Evolutionary conservation across 2,329 filamentous ascomycete species (phyloP).

Genomic region (Fusarium luffae): DNA sequence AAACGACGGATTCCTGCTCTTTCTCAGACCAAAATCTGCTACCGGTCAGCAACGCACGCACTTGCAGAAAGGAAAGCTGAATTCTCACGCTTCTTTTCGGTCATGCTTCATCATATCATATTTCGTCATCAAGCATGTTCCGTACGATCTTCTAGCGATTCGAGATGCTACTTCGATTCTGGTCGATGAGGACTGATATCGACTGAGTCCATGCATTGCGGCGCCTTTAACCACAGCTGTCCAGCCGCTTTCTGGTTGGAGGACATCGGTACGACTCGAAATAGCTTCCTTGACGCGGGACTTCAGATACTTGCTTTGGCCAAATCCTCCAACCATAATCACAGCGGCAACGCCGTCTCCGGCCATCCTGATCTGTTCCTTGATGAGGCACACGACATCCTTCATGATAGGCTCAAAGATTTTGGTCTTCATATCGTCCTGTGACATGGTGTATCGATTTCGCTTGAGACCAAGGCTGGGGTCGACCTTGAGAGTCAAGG

Average conservation of each 20-base stretch:
- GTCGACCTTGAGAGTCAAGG: conserved; percentile 52
- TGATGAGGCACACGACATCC: conserved; percentile 56
- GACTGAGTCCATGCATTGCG: conserved; percentile 55
- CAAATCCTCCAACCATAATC: conserved; percentile 62
- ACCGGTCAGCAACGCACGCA: conserved; percentile 24
- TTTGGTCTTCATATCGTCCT: conserved; percentile 73
- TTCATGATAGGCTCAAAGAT: conserved; percentile 56
- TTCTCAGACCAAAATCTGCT: conserved; percentile 53
- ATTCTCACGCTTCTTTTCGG: conserved; percentile 51
- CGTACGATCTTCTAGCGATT: conserved; percentile 53
- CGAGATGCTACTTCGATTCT: conserved; percentile 50
- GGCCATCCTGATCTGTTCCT: conserved; percentile 54
- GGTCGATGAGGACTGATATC: conserved; percentile 45
- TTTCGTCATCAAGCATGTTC: conserved; percentile 51
- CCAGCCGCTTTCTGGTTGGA: conserved; percentile 63
- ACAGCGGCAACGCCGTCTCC: conserved; percentile 52
- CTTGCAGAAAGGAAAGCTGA: neutral
- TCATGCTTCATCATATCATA: conserved; percentile 53
- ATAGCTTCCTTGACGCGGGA: conserved; percentile 53
- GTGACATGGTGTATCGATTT: conserved; percentile 49
- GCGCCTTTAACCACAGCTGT: conserved; percentile 63
- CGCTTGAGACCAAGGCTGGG: conserved; percentile 49
- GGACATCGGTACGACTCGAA: conserved; percentile 52
- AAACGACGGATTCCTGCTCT: conserved; percentile 51
- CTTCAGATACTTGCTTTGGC: conserved; percentile 58